phyloP scores from a whole-genome alignment of 2,329 filamentous ascomycete species.

The Apiospora kogelbergensis region DNA sequence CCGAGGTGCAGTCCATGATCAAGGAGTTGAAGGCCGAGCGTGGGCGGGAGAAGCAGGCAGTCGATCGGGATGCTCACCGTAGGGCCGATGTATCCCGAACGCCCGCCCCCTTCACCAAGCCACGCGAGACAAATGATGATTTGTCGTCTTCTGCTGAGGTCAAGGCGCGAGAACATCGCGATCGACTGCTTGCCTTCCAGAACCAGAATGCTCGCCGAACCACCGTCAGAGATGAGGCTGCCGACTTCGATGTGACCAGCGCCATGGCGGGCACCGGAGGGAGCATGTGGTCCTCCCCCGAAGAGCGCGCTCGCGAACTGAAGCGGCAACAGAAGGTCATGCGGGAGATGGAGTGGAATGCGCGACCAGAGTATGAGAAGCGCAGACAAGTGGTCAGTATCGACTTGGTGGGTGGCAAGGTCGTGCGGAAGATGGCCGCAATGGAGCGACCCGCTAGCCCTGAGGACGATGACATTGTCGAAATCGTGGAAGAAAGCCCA shows the following conservation, averaged over 20 bases:
- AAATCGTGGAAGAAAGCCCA: constrained; percentile 27
- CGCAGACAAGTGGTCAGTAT: constrained; percentile 81
- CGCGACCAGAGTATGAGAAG: constrained; percentile 86
- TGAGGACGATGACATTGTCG: constrained; percentile 37
- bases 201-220: constrained; percentile 83
- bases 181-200: constrained; percentile 79
- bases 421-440: constrained; percentile 70
- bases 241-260: constrained; percentile 55
- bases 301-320: constrained; percentile 78
- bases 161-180: constrained; percentile 75
- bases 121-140: constrained; percentile 36
- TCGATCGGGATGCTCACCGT: constrained; percentile 70
- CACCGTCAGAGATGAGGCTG: constrained; percentile 81
- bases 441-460: constrained; percentile 59
- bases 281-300: constrained; percentile 81
- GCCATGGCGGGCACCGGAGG: constrained; percentile 46
- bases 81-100: constrained; percentile 63
- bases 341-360: constrained; percentile 84
- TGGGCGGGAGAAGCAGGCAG: constrained; percentile 81
- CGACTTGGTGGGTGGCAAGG: constrained; percentile 74
- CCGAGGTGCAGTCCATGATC: constrained; percentile 84
- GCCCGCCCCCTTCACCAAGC: constrained; percentile 59
- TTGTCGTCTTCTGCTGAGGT: constrained; percentile 58
- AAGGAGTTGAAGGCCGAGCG: constrained; percentile 80
- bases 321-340: constrained; percentile 84